Conservation (phyloP, 306 rosid genomes). For the Cucurbita maxima region DNA sequence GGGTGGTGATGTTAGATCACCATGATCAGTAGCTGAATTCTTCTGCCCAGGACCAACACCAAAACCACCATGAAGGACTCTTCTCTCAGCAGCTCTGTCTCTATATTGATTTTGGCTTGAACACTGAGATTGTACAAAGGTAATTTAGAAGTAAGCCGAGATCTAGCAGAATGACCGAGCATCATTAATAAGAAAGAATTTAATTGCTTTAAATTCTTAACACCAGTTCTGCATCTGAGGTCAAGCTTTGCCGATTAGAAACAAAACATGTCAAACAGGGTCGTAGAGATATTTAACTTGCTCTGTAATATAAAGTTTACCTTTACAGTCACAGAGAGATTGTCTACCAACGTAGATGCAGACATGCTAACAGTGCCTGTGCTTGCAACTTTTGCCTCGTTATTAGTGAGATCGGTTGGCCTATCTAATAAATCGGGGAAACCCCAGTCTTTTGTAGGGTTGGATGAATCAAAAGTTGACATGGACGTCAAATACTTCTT, state of each 20-base stretch:
- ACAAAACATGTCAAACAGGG: not conserved
- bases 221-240: not conserved
- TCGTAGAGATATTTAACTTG: not conserved
- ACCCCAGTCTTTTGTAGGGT: slow-evolving; percentile 81
- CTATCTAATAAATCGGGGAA: slow-evolving; percentile 46
- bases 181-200: not conserved
- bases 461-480: slow-evolving; percentile 56
- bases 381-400: slow-evolving; percentile 18
- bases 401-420: slow-evolving; percentile 1
- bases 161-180: not conserved
- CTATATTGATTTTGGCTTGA: slow-evolving; percentile 29
- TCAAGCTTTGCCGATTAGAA: not conserved
- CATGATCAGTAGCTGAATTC: slow-evolving; percentile 11
- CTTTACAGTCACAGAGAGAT: slow-evolving; percentile 20
- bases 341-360: not conserved
- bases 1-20: slow-evolving; percentile 28
- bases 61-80: slow-evolving; percentile 66
- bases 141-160: not conserved
- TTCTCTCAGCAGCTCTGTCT: slow-evolving; percentile 86
- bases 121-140: slow-evolving; percentile 21
- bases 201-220: not conserved
- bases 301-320: slow-evolving; percentile 10
- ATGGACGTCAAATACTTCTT: slow-evolving; percentile 46
- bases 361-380: slow-evolving; percentile 13
- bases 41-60: slow-evolving; percentile 86